Conservation (phyloP, 2,329 filamentous ascomycete genomes). For the Claviceps monticola region DNA sequence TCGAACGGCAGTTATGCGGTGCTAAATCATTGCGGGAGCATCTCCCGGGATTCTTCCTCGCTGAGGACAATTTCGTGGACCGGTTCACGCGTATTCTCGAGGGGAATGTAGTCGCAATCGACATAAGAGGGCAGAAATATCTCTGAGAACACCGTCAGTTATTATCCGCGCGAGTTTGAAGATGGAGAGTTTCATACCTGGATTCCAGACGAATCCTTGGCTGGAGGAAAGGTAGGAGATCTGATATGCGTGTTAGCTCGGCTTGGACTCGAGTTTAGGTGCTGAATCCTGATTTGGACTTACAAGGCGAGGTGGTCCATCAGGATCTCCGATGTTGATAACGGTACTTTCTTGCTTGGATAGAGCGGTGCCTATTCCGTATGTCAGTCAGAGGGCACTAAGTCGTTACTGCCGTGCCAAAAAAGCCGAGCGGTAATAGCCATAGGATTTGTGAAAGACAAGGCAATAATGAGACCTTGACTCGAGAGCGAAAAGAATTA, state of each 20-base stretch:
- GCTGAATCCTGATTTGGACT: conserved; percentile 14
- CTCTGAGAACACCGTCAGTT: conserved; percentile 31
- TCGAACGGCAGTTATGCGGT: background rate
- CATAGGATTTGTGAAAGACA: background rate
- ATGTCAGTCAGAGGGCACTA: conserved; percentile 11
- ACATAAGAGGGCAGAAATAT: conserved; percentile 71
- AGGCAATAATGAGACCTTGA: background rate
- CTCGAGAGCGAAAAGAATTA: background rate
- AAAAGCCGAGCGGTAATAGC: background rate
- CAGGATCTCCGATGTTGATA: conserved; percentile 62
- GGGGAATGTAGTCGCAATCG: conserved; percentile 59
- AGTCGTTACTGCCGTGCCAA: no score
- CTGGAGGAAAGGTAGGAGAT: conserved; percentile 69
- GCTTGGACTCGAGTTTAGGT: background rate
- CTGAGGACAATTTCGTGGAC: conserved; percentile 66
- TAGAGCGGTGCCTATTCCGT: conserved; percentile 49
- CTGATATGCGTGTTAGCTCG: conserved; percentile 24
- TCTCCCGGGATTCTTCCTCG: conserved; percentile 59
- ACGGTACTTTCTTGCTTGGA: conserved; percentile 67
- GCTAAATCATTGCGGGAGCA: conserved; percentile 45
- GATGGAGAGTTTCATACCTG: conserved; percentile 33
- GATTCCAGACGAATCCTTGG: conserved; percentile 75
- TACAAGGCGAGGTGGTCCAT: conserved; percentile 60
- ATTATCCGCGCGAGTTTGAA: background rate
- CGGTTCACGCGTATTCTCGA: conserved; percentile 63